Evolutionary conservation across 2,329 filamentous ascomycete species (phyloP).

Genomic region (Aspergillus calidoustus): DNA sequence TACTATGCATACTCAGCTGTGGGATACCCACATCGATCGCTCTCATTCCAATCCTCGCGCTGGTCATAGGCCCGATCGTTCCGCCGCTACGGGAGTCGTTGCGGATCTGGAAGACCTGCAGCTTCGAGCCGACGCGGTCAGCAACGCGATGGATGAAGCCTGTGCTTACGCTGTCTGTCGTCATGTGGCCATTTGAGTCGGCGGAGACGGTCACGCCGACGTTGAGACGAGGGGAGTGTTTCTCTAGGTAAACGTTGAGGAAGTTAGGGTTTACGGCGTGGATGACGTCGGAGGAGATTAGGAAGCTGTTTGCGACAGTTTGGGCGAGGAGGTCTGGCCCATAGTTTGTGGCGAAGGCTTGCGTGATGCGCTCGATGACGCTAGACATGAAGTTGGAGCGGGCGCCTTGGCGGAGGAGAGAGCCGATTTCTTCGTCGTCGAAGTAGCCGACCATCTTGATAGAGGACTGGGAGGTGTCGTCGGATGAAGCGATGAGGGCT

Average conservation of each 20-base stretch:
- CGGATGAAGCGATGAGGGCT: conserved; percentile 72
- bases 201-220: conserved; percentile 79
- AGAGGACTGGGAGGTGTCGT: conserved; percentile 57
- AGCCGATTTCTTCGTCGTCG: conserved; percentile 96
- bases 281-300: conserved; percentile 89
- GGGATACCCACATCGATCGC: conserved; percentile 87
- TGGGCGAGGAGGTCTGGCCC: conserved; percentile 68
- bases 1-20: conserved; percentile 92
- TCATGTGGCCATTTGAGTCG: conserved; percentile 95
- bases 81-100: conserved; percentile 90
- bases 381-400: conserved; percentile 84
- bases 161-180: conserved; percentile 84
- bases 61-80: conserved; percentile 92
- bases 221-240: conserved; percentile 87
- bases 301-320: conserved; percentile 89
- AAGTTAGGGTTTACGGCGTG: conserved; percentile 98
- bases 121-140: conserved; percentile 69
- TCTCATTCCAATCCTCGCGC: conserved; percentile 76
- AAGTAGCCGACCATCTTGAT: conserved; percentile 94
- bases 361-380: conserved; percentile 79
- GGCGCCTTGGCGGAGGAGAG: conserved; percentile 85
- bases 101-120: conserved; percentile 92
- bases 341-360: conserved; percentile 56
- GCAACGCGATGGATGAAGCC: conserved; percentile 80
- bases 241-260: conserved; percentile 76